Base-by-base conservation (phyloP, 2,329 filamentous ascomycete species). In the Scedosporium boydii region DNA sequence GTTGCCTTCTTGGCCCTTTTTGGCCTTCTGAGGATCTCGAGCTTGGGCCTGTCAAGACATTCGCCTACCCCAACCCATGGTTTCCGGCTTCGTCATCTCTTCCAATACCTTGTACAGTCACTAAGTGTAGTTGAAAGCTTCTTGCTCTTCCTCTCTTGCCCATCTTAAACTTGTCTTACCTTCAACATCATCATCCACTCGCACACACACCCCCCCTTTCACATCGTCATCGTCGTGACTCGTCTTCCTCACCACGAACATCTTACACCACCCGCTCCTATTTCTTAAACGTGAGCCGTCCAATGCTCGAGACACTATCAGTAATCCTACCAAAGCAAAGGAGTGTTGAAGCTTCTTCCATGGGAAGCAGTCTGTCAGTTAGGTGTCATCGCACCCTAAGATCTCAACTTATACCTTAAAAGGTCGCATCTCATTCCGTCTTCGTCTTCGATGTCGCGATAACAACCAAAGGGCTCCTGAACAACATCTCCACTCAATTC, bases 1-100 rank as follows among this genome's bases (percentile, higher is more conserved):
- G 59, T 53, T 38, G 34, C n/a, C n/a, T 60, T 51, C 59, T 60
- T 60, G 59, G 34, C 59, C 44, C 41, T 27, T 60, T 60, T 60
- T 53, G 59, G 59, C 12, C 26, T 60, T 60, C 29, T 53, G 51
- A 55, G 51, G 51, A 55, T 55, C 51, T 55, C 23, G 51, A 27
- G 51, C 51, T 23, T 55, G 51, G 51, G 23, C 51, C 23, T 23
- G 23, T 55, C 51, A 23, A 55, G 51, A 55, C 51, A 55, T 55
- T 55, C 51, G 23, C 12, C 51, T 55, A 23, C n/a, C 51, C 51
- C 51, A 55, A 23, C 12, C 51, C 18, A 55, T 23, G 51, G 51
- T 23, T 55, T 55, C 23, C 51, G 12, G 18, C 23, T 23, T 26
- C 44, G 44, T n/a, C 18, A 21, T 55, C 51, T 27, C 18, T 55